Evolutionary conservation across 148 eudicot genomes (phyloP), one percentile per base, ranked within the genome.

Genomic region (Rhododendron williamsianum): DNA sequence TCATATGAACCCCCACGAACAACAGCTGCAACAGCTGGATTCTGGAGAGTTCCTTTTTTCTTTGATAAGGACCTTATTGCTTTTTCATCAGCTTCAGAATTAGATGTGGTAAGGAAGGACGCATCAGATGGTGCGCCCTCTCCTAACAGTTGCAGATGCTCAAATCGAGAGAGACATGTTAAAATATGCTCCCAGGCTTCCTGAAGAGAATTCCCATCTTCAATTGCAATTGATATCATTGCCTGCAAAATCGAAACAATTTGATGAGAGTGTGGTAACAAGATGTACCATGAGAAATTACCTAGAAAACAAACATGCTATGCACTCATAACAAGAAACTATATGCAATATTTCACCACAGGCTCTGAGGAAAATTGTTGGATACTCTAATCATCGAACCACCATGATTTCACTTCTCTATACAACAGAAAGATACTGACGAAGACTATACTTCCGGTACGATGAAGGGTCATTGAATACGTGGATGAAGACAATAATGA

Each of bases 91-190:
- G 92, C 54, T 89, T 95, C 99, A 80, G 85, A 87, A 87, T 88
- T 90, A 9, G 94, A 91, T 80, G 90, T 85, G 86, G 86, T 92
- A 52, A 97, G 87, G 89, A 94, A 95, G 48, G 99, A 97, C 27
- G 99, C 97, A 91, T 97, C 99, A 87, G 98, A 94, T 49, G 99
- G 98, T 89, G 96, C 98, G 46, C 99, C 99, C 88, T 97, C 99
- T 72, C 99, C 99, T 85, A 97, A 87, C 81, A 97, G 92, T 91
- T 97, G 99, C 88, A 97, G 91, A 92, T 97, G 96, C 90, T 97
- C 99, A 92, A 97, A 97, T 87, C 99, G 93, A 82, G 99, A 97
- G 82, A 97, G 89, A 88, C 98, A 95, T 65, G 98, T 97, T 85
- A 97, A 90, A 77, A 97, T 95, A 87, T 97, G 99, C 89, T 97